A percentile compares a stretch with the other conserved stretches of the same genome.
phyloP scores from a whole-genome alignment of 306 rosid species.

The Cucurbita maxima region DNA sequence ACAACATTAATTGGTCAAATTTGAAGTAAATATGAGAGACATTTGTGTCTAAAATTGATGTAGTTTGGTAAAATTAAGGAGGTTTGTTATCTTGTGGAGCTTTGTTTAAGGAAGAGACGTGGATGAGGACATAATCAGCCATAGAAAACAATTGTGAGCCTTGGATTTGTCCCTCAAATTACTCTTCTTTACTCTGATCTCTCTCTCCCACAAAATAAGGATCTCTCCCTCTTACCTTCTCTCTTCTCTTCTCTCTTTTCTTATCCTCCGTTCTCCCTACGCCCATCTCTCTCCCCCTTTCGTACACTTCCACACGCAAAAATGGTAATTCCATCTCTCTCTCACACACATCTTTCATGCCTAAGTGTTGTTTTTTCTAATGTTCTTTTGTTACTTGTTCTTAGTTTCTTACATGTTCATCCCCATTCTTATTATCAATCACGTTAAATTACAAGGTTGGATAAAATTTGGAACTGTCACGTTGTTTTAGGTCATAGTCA shows the following conservation, averaged over 20 bases:
- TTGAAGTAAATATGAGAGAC: neutral
- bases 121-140: constrained; percentile 1
- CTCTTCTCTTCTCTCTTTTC: constrained; percentile 15
- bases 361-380: neutral
- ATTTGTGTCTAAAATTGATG: neutral
- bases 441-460: neutral
- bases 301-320: neutral
- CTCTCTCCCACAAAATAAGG: constrained; percentile 38
- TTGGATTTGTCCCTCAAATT: constrained; percentile 42
- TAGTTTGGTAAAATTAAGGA: neutral
- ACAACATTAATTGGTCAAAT: neutral
- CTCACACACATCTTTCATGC: neutral
- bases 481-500: too few species aligned
- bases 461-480: too few species aligned
- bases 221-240: constrained; percentile 27
- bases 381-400: too few species aligned
- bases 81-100: neutral
- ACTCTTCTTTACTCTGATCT: constrained; percentile 43
- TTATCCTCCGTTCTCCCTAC: constrained; percentile 26
- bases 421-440: too few species aligned
- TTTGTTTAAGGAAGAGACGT: constrained; percentile 1
- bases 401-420: neutral
- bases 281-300: constrained; percentile 3
- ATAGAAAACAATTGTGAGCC: constrained; percentile 28
- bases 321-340: neutral